Percentiles rank a stretch among this genome's conserved stretches.
These are phyloP conservation scores for Phytophthora cactorum DNA, from an alignment of 352 stramenopile genomes.

Conservation along the genomic window DNA sequence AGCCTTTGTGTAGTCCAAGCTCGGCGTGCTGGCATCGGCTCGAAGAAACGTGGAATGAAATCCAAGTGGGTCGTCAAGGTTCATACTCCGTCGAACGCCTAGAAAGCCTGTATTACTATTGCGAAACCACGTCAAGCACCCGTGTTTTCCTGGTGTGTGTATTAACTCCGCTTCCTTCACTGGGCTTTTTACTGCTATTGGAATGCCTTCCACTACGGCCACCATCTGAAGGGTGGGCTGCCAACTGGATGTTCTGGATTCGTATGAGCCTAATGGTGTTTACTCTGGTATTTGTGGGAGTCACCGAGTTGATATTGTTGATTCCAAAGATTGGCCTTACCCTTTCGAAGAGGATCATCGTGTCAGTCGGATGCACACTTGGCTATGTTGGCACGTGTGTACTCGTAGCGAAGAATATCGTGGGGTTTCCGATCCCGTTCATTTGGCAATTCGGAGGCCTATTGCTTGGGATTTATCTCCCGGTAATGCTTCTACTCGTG, in stretches of 20 bases:
- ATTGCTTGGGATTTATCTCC: constrained; percentile 10
- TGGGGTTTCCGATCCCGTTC: constrained; percentile 27
- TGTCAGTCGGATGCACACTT: constrained; percentile 10
- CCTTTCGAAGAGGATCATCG: constrained; percentile 7
- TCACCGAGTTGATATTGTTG: constrained; percentile 12
- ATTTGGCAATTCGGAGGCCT: constrained; percentile 20
- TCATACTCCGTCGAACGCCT: constrained; percentile 26
- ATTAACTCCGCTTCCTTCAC: constrained; percentile 17
- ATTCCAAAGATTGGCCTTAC: constrained; percentile 14
- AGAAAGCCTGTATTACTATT: constrained; percentile 22
- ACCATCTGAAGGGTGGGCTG: constrained; percentile 26
- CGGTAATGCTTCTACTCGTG: constrained; percentile 12
- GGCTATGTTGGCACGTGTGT: constrained; percentile 8
- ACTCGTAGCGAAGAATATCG: not conserved
- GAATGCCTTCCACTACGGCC: constrained; percentile 25
- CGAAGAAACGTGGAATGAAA: constrained; percentile 22
- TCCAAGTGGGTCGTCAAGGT: constrained; percentile 29
- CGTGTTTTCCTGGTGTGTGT: constrained; percentile 16
- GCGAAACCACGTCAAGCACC: constrained; percentile 8
- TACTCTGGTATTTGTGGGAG: constrained; percentile 8
- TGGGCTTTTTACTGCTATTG: constrained; percentile 17
- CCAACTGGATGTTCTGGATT: constrained; percentile 37
- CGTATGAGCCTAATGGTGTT: constrained; percentile 23
- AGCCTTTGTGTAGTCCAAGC: not conserved
- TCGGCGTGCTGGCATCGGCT: constrained; percentile 5